Evolutionary conservation across 495 filamentous ascomycete genomes (phyloP), one percentile per base, ranked within the genome.

Genomic region (Penicillium lagena): DNA sequence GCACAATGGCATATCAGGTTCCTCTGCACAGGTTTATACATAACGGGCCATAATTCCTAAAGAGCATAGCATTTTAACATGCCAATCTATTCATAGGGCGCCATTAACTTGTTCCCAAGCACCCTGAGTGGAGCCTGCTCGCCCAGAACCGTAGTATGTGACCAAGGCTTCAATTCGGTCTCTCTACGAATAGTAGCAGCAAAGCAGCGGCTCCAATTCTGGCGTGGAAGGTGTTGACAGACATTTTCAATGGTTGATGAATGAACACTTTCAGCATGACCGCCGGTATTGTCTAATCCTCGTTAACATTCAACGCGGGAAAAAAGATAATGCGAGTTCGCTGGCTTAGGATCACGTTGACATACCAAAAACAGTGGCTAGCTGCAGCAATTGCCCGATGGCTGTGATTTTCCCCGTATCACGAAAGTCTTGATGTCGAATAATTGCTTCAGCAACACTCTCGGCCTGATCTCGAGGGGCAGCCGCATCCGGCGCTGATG

Each of bases 341-440:
- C 15, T 4, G 4, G 15, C 15, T 17, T 4, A 4, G 15, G 4
- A 17, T 17, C 15, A 4, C 4, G 15, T 17, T 4, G 4, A 17
- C 15, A 1, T 17, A 17, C 15, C 15, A 51, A 85, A 82, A 1
- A 86, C 71, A 0, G 87, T 93, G 1, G 86, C 83, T 29, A 90
- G 63, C 65, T 89, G 86, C 34, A 87, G 75, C n/a, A 90, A 50
- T 55, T 80, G 73, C 0, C 81, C 83, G 0, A 90, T 56, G 12
- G 73, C 76, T 0, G 86, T 82, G 43, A 90, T 79, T 27, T 58
- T 83, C 2, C 87, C 87, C 1, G 61, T 70, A 0, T 71, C 71
- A 0, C 58, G 52, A 53, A 88, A 66, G 53, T 90, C 87, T 57
- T 90, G 79, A 61, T 91, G 87, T 1, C 87, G 75, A 55, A 90